These are phyloP conservation scores for Sporormia fimetaria DNA, from an alignment of 495 filamentous ascomycete species.

Conservation along the genomic window DNA sequence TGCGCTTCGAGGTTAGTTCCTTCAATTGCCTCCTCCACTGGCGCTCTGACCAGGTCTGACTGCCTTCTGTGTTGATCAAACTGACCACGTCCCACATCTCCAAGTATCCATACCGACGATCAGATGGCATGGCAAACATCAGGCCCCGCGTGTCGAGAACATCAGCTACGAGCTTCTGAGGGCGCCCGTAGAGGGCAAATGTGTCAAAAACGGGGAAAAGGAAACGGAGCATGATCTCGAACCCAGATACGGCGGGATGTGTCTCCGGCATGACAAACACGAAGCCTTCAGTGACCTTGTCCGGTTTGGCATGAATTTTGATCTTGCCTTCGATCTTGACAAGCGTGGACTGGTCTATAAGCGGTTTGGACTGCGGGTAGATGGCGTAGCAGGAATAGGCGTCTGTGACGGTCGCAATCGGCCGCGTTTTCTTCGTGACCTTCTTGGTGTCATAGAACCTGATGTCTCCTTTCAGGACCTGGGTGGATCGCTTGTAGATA, in stretches of 20 bases:
- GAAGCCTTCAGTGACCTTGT: constrained; percentile 73
- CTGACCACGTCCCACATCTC: constrained; percentile 74
- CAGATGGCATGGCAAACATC: constrained; percentile 96
- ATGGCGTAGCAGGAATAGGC: constrained; percentile 90
- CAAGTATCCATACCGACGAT: constrained; percentile 79
- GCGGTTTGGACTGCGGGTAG: constrained; percentile 82
- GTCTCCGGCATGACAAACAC: constrained; percentile 97
- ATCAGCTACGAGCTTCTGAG: constrained; percentile 75
- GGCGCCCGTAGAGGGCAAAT: constrained; percentile 84
- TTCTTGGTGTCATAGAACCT: constrained; percentile 87
- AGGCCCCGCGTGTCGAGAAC: constrained; percentile 74
- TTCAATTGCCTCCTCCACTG: constrained; percentile 86
- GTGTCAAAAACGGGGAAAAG: constrained; percentile 91
- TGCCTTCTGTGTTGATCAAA: constrained; percentile 67
- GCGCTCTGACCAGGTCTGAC: constrained; percentile 68
- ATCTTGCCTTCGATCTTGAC: constrained; percentile 90
- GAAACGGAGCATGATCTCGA: constrained; percentile 94
- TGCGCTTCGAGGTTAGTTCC: constrained; percentile 73
- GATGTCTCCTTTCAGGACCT: constrained; percentile 69
- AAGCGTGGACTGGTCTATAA: constrained; percentile 90
- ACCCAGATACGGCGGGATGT: constrained; percentile 80
- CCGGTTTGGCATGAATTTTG: constrained; percentile 64
- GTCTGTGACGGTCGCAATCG: constrained; percentile 83
- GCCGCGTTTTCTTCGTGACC: constrained; percentile 80
- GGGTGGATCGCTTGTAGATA: constrained; percentile 59